Evolutionary conservation across 2,329 filamentous ascomycete species (phyloP).

Genomic region (Exophiala sp.): DNA sequence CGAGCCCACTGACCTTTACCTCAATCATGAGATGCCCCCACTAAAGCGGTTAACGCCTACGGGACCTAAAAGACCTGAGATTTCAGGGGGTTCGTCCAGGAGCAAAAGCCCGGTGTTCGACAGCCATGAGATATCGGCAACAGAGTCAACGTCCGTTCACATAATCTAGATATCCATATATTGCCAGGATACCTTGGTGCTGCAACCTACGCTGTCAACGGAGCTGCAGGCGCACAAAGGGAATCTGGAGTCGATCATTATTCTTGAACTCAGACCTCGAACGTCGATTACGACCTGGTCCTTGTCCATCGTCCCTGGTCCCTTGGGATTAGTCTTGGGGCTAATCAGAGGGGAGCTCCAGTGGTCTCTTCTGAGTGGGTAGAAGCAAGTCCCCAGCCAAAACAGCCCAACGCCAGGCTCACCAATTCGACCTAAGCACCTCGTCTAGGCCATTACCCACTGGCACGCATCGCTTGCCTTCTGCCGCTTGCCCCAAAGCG

Average conservation of each 20-base stretch:
- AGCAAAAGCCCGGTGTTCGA: neutral
- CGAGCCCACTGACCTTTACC: neutral
- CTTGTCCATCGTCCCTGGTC: slow-evolving; percentile 8
- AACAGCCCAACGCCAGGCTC: slow-evolving; percentile 15
- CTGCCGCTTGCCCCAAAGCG: slow-evolving; percentile 22
- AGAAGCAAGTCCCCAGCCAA: slow-evolving; percentile 12
- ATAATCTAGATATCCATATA: too few relatives aligned
- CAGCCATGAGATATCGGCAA: neutral
- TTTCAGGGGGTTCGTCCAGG: neutral
- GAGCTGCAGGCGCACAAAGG: neutral
- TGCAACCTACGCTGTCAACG: too few relatives aligned
- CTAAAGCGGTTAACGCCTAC: slow-evolving; percentile 1
- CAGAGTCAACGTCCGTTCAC: neutral
- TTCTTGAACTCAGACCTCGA: slow-evolving; percentile 7
- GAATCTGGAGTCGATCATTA: neutral
- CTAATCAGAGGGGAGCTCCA: slow-evolving; percentile 10
- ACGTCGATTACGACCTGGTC: slow-evolving; percentile 2
- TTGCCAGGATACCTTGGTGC: too few relatives aligned
- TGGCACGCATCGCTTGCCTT: slow-evolving; percentile 12
- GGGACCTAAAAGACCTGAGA: neutral
- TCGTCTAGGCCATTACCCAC: slow-evolving; percentile 22
- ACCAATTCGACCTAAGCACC: slow-evolving; percentile 15
- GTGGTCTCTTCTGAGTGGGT: slow-evolving; percentile 7
- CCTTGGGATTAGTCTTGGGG: slow-evolving; percentile 12
- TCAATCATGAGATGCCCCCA: neutral